A percentile compares a stretch with the other conserved stretches of the same genome.
These are phyloP conservation scores for Ogataea nitratoaversa DNA, from an alignment of 805 yeast genomes.

Conservation along the genomic window DNA sequence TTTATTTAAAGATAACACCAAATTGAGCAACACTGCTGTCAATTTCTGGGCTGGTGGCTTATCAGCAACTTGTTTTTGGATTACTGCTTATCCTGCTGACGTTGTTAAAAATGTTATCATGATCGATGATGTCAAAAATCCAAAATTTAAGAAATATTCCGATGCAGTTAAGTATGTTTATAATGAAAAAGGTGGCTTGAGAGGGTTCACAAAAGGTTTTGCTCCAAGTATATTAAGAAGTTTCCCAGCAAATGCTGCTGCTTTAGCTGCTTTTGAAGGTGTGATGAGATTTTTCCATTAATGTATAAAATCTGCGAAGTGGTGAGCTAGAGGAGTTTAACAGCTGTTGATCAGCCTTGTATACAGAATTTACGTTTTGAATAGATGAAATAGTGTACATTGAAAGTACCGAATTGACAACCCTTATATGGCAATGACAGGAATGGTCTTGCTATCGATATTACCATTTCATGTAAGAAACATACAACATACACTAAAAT, in stretches of 20 bases:
- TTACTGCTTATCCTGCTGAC: constrained; percentile 83
- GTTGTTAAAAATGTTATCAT: constrained; percentile 82
- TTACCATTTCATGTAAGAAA: too few species aligned
- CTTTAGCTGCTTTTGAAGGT: constrained; percentile 83
- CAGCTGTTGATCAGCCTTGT: too few species aligned
- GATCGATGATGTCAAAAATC: constrained; percentile 72
- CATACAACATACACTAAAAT: too few species aligned
- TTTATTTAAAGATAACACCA: constrained; percentile 61
- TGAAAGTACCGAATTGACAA: too few species aligned
- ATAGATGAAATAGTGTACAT: too few species aligned
- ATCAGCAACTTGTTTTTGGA: constrained; percentile 84
- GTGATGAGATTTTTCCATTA: constrained; percentile 50
- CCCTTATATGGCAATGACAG: too few species aligned
- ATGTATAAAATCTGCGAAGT: too few species aligned
- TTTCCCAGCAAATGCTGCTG: constrained; percentile 93
- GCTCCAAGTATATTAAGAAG: constrained; percentile 75
- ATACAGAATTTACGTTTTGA: too few species aligned
- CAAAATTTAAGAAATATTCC: constrained; percentile 66
- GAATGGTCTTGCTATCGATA: too few species aligned
- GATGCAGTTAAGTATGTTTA: constrained; percentile 71
- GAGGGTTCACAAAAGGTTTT: constrained; percentile 78
- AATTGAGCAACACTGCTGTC: constrained; percentile 60
- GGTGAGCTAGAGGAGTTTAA: too few species aligned
- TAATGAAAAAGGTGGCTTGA: constrained; percentile 49
- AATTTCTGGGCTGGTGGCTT: constrained; percentile 93